Evolutionary conservation across 768 basidiomycete species (phyloP), one percentile per base, ranked within the genome.

Genomic region (Termitomyces sp.): DNA sequence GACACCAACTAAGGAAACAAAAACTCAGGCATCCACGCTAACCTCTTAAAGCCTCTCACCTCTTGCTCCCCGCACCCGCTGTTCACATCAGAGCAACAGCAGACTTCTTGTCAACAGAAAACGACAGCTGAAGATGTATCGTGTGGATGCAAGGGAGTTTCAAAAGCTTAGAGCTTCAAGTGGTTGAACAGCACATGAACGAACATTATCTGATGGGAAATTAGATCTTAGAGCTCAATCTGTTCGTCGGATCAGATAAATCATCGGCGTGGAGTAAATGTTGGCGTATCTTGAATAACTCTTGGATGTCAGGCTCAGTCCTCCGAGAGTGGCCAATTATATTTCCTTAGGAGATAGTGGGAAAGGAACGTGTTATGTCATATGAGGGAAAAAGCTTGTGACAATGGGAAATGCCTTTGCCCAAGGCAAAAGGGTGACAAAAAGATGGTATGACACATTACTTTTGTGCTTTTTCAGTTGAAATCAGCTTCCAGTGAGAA

Each of bases 91-190:
- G 82, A 87, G 56, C 90, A 93, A 65, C 78, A 94, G 7, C 6
- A 80, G 97, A 43, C 73, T 98, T 56, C 78, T 98, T 45, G 87
- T 99, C 54, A 99, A 99, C 67, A 80, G 97, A 47, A 98, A 97
- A 73, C 78, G 92, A 58, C 90, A 94, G 73, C 73, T 97, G 52
- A 96, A 96, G 72, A 98, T 99, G 97, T 98, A 96, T 69, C 78
- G 97, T 47, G 89, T 96, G 93, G 93, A 85, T 94, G 86, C 93
- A 95, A 71, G 91, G 83, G 0, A 88, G 87, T 93, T 93, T 66
- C 75, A 77, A 58, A 90, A 87, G 68, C 40, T 77, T 30, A 42
- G 40, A 18, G 16, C 51, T 26, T 47, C 8, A 38, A n/a, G 9
- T 12, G 12, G 30, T 33, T 20, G 46, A 38, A 13, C 35, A 35